phyloP scores from a whole-genome alignment of 768 basidiomycete species.

The Chlorophyllum brunneum region DNA sequence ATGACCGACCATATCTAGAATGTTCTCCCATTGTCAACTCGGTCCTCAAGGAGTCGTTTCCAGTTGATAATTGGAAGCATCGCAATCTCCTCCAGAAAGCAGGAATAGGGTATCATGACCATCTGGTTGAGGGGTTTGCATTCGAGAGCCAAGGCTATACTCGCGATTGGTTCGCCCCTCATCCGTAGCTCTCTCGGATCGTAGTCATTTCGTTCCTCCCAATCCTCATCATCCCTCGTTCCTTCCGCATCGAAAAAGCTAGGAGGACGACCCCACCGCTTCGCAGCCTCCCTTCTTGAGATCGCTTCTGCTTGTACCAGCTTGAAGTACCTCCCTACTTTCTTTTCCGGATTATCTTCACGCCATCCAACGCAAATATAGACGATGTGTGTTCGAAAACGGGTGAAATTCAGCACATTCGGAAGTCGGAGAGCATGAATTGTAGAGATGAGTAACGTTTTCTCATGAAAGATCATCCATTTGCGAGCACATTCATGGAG shows the following conservation, averaged over 20 bases:
- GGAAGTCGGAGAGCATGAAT: background rate
- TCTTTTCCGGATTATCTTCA: background rate
- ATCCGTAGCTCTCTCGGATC: background rate
- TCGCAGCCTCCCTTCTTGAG: background rate
- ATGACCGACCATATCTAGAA: background rate
- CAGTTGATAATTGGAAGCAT: background rate
- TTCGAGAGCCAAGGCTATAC: background rate
- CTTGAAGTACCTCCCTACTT: background rate
- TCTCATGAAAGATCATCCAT: background rate
- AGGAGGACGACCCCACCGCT: background rate
- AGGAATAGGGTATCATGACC: background rate
- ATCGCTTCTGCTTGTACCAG: background rate
- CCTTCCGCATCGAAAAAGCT: background rate
- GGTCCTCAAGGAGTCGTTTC: background rate
- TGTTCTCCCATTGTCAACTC: background rate
- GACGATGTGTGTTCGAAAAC: background rate
- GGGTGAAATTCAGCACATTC: background rate
- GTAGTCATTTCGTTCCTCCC: background rate
- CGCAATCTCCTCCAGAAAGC: background rate
- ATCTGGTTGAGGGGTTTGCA: background rate
- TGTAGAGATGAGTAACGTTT: background rate
- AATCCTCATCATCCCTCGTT: background rate
- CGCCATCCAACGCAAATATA: background rate
- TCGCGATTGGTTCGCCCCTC: background rate
- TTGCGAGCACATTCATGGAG: background rate